phyloP scores from a whole-genome alignment of 345 rosid genomes.

The Populus davidiana region DNA sequence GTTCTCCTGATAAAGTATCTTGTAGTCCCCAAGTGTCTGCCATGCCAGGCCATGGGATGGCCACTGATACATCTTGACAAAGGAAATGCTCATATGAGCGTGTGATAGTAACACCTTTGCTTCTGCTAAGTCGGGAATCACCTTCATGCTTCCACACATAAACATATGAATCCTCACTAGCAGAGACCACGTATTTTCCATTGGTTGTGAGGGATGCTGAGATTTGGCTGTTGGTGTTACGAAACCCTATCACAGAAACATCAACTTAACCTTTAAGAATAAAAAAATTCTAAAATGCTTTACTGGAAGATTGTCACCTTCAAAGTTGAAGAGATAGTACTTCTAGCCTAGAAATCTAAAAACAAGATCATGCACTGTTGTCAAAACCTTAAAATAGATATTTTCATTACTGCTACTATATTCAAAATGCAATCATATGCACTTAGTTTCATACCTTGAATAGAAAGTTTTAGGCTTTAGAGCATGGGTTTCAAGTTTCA shows the following conservation, averaged over 20 bases:
- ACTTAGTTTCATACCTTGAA: background rate
- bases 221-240: constrained; percentile 84
- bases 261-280: constrained; percentile 10
- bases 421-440: background rate
- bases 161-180: constrained; percentile 95
- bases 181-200: constrained; percentile 81
- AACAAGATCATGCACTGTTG: background rate
- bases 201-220: constrained; percentile 75
- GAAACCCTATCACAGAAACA: constrained; percentile 65
- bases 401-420: background rate
- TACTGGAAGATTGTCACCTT: background rate
- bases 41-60: constrained; percentile 89
- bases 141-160: constrained; percentile 89
- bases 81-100: constrained; percentile 81
- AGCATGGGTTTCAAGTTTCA: background rate
- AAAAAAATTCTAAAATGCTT: constrained; percentile 4
- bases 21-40: constrained; percentile 47
- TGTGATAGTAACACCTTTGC: constrained; percentile 62
- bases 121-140: constrained; percentile 69
- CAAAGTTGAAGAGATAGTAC: background rate
- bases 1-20: constrained; percentile 38
- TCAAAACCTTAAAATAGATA: background rate
- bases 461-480: background rate
- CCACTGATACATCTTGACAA: constrained; percentile 82
- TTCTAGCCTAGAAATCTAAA: background rate